Evolutionary conservation across 108 stramenopile species (phyloP).

Genomic region (Cyclotella distinguenda): DNA sequence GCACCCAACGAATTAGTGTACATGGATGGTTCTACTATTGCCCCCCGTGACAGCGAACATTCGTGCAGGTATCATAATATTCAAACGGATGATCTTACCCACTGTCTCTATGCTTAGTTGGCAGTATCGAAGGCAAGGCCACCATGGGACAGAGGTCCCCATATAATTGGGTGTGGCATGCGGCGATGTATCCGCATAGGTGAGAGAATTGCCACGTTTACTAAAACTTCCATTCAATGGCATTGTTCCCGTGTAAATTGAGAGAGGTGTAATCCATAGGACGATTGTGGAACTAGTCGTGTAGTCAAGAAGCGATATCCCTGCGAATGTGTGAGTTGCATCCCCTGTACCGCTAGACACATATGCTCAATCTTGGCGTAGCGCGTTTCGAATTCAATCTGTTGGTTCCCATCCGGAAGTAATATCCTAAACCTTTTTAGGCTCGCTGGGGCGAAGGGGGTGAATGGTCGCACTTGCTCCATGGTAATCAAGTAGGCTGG

Average conservation of each 20-base stretch:
- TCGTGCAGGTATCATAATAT: not conserved
- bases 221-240: not conserved
- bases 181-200: not conserved
- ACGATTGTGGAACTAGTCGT: not conserved
- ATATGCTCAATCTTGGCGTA: not conserved
- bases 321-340: not conserved
- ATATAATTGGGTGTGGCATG: not conserved
- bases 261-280: not conserved
- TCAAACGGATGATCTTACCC: not conserved
- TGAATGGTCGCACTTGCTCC: not conserved
- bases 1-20: too few species aligned
- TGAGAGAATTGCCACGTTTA: not conserved
- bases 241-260: not conserved
- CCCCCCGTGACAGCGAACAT: not conserved
- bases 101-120: not conserved
- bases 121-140: not conserved
- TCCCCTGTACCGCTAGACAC: not conserved
- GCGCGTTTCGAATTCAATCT: not conserved
- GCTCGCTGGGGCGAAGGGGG: not conserved
- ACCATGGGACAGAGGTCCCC: not conserved
- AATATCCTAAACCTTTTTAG: not conserved
- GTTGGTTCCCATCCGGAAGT: not conserved
- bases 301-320: not conserved
- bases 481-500: not conserved
- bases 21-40: too few species aligned